Evolutionary conservation across 768 basidiomycete genomes (phyloP).

Genomic region (Terana coerulea): DNA sequence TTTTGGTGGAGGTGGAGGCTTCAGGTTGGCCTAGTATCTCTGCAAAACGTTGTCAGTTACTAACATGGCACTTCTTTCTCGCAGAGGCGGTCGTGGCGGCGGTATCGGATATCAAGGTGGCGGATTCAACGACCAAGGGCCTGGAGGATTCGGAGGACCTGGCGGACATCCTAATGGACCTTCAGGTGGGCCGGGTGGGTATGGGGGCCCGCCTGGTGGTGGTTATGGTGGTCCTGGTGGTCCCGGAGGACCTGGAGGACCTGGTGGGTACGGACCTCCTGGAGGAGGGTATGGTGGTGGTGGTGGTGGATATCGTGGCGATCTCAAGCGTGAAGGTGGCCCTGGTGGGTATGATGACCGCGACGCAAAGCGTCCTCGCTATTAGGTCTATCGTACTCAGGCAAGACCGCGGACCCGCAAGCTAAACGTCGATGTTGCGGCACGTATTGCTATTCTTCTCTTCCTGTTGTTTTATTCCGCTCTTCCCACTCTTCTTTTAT

Average conservation of each 20-base stretch:
- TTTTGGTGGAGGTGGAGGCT: conserved; percentile 29
- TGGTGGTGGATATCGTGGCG: conserved; percentile 61
- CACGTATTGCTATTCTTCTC: neutral
- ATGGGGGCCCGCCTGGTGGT: conserved; percentile 26
- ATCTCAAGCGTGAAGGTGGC: conserved; percentile 70
- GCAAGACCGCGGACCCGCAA: neutral
- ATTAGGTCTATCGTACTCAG: conserved; percentile 38
- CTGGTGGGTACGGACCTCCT: conserved; percentile 44
- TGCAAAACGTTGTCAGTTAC: neutral
- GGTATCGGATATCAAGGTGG: conserved; percentile 71
- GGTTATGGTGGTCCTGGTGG: conserved; percentile 30
- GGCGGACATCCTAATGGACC: conserved; percentile 25
- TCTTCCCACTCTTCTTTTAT: neutral
- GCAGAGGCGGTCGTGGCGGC: conserved; percentile 55
- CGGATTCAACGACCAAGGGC: conserved; percentile 45
- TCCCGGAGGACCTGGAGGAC: conserved; percentile 39
- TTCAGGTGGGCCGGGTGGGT: conserved; percentile 30
- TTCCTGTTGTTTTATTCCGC: neutral
- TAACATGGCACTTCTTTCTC: neutral
- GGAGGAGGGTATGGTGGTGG: conserved; percentile 42
- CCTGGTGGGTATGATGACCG: conserved; percentile 78
- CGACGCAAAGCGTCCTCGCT: conserved; percentile 77
- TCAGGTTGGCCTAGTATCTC: neutral
- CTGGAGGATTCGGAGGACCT: conserved; percentile 37
- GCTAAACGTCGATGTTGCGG: neutral